Conservation (phyloP, 2,329 filamentous ascomycete species). For the Raffaelea deltoideospora region DNA sequence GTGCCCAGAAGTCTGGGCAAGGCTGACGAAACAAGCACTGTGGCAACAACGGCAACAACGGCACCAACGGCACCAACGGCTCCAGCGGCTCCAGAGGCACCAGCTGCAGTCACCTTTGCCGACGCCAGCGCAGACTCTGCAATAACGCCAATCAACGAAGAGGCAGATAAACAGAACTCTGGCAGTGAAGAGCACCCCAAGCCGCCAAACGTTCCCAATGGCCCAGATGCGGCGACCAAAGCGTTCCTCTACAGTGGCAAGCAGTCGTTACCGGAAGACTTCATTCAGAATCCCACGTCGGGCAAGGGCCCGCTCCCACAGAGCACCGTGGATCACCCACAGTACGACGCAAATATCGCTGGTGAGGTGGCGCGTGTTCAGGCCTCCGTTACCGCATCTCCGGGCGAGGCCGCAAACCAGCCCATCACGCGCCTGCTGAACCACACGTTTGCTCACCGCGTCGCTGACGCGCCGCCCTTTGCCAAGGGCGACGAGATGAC, state of each 20-base stretch:
- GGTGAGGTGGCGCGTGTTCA: constrained; percentile 49
- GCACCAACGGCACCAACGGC: no score
- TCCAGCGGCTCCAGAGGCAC: background rate
- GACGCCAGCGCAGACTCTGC: no score
- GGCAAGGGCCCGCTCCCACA: constrained; percentile 25
- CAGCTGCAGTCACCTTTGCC: background rate
- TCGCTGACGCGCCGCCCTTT: constrained; percentile 37
- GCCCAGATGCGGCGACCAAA: constrained; percentile 8
- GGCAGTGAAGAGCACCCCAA: background rate
- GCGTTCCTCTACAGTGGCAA: constrained; percentile 14
- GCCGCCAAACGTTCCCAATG: constrained; percentile 7
- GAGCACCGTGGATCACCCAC: constrained; percentile 41
- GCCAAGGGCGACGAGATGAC: constrained; percentile 41
- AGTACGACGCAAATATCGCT: constrained; percentile 48
- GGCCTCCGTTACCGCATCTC: constrained; percentile 31
- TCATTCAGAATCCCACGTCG: constrained; percentile 10
- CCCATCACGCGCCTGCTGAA: constrained; percentile 53
- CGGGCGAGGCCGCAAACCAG: constrained; percentile 38
- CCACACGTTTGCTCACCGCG: constrained; percentile 36
- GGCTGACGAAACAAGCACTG: no score
- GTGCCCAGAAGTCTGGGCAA: background rate
- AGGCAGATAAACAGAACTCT: no score
- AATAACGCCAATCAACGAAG: no score
- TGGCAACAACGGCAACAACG: no score
- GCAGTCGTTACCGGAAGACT: constrained; percentile 9